phyloP scores from a whole-genome alignment of 176 grass and related monocot species.

The Thalia dealbata region DNA sequence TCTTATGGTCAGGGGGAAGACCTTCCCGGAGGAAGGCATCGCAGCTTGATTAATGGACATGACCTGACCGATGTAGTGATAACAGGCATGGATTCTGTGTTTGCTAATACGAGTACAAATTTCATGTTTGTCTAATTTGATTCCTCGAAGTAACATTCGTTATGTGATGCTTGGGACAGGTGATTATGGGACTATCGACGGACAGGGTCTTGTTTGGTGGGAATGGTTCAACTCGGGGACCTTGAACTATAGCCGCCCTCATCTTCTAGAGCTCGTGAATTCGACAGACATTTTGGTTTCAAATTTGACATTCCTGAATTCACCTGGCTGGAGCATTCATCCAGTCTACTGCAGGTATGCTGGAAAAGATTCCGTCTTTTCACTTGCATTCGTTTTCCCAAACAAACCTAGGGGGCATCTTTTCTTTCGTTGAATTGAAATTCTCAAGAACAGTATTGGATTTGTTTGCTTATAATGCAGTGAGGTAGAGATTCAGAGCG shows the following conservation, averaged over 20 bases:
- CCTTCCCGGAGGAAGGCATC: constrained; percentile 60
- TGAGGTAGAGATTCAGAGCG: constrained; percentile 57
- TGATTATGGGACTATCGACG: constrained; percentile 65
- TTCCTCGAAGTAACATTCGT: neutral
- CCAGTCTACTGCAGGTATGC: constrained; percentile 62
- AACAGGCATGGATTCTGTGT: constrained; percentile 37
- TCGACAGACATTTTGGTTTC: constrained; percentile 57
- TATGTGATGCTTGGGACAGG: constrained; percentile 20
- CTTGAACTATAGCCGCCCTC: constrained; percentile 73
- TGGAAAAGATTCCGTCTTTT: neutral
- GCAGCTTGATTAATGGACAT: constrained; percentile 71
- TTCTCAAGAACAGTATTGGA: neutral
- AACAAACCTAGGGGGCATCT: constrained; percentile 2
- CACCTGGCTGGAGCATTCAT: constrained; percentile 91
- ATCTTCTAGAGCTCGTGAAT: constrained; percentile 68
- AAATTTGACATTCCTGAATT: constrained; percentile 77
- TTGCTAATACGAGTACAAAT: neutral
- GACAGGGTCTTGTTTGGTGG: constrained; percentile 88
- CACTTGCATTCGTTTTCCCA: neutral
- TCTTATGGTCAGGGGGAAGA: constrained; percentile 81
- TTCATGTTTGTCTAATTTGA: neutral
- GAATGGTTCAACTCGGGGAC: constrained; percentile 45
- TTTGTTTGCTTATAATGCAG: constrained; percentile 23
- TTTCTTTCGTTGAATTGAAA: constrained; percentile 1
- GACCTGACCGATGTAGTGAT: constrained; percentile 73